Base-by-base conservation (phyloP, 257 asterid genomes). In the Nicotiana sylvestris region DNA sequence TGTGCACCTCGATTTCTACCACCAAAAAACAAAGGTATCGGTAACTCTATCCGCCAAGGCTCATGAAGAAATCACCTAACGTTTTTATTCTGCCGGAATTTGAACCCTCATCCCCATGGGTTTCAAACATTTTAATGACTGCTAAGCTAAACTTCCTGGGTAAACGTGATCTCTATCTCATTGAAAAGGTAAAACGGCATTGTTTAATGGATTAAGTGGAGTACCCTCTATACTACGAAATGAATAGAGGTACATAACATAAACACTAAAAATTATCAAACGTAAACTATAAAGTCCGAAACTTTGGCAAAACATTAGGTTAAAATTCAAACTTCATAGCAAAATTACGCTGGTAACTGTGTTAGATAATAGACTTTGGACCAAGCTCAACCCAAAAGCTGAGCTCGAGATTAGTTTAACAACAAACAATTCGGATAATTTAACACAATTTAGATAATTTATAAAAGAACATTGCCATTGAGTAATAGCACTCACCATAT, bases 401-500 rank as follows among this genome's bases (percentile, higher is more conserved):
- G 51, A 43, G 51, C 51, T 9, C 51, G 51, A 43, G 3, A 43
- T 8, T 43, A 43, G 51, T 43, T 43, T 43, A 43, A 43, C 51
- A 43, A 43, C 51, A 43, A 9, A 43, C 51, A 43, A 43, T 43
- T 9, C 51, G 9, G 51, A 43, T 43, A 39, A 43, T 43, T 7
- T 43, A 43, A 43, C 11, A 43, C 51, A 43, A 8, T 43, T 43
- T 2, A 8, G 11, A 43, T 43, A 43, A 8, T 43, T 43, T 43
- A 9, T 9, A 43, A 43, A 43, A 43, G 12, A 43, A 43, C 51
- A 43, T 6, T 17, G 27, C 1, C 27, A 17, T 57, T 61, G 0
- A 39, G 18, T 39, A 70, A 32, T 37, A 43, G 78, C 51, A 43
- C 90, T 89, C 82, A 92, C 96, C 91, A 85, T 37, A 78, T 61